These are phyloP conservation scores for Uronychia binucleata DNA, from an alignment of 73 alveolate genomes.

Conservation along the genomic window DNA sequence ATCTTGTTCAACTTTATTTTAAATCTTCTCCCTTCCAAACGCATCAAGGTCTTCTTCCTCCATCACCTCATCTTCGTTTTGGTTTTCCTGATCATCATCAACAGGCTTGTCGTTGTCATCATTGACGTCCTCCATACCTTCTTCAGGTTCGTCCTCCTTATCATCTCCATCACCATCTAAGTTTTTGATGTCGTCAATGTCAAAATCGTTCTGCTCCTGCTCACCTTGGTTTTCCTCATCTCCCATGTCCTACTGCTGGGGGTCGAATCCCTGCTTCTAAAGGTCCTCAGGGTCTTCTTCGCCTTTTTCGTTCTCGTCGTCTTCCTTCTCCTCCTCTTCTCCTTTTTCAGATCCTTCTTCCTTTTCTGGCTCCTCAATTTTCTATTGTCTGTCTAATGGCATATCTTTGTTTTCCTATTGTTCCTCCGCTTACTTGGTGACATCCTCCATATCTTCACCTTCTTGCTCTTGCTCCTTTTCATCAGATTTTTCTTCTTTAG, in stretches of 20 bases:
- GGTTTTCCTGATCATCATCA: constrained; percentile 69
- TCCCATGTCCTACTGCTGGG: constrained; percentile 2
- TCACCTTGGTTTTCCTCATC: constrained; percentile 46
- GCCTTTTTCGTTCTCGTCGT: constrained; percentile 15
- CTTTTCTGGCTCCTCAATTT: constrained; percentile 45
- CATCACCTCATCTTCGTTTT: constrained; percentile 46
- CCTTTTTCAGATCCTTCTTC: constrained; percentile 34
- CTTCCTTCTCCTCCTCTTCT: constrained; percentile 42
- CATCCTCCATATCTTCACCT: constrained; percentile 47
- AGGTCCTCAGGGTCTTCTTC: constrained; percentile 16
- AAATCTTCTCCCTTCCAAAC: constrained; percentile 11
- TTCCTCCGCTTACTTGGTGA: constrained; percentile 9
- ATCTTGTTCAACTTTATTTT: constrained; percentile 22
- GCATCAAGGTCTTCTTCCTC: constrained; percentile 28
- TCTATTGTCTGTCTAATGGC: constrained; percentile 33
- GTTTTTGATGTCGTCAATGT: constrained; percentile 50
- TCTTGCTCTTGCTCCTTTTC: constrained; percentile 52
- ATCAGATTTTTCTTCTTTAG: constrained; percentile 33
- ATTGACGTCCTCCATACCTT: constrained; percentile 58
- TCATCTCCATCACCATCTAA: constrained; percentile 48
- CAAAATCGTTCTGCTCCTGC: constrained; percentile 63
- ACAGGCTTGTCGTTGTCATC: constrained; percentile 69
- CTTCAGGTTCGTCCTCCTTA: constrained; percentile 71
- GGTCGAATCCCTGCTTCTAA: constrained; percentile 3
- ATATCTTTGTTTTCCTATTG: constrained; percentile 24